phyloP scores from a whole-genome alignment of 495 filamentous ascomycete species.

The Elaphomyces granulatus region DNA sequence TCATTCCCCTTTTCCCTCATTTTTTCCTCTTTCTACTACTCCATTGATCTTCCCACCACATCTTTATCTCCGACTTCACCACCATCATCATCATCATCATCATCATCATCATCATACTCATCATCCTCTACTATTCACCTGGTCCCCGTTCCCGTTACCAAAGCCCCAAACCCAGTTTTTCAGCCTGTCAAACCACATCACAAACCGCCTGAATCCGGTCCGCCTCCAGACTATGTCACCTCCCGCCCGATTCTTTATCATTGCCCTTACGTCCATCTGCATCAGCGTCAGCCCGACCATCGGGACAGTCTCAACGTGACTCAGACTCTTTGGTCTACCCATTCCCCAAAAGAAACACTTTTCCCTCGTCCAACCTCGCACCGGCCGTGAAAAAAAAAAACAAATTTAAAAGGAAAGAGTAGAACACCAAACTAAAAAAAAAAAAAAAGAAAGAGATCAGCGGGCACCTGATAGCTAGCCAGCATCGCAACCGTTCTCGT shows the following conservation, averaged over 20 bases:
- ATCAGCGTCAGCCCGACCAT: slow-evolving; percentile 1
- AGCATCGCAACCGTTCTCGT: too few relatives aligned
- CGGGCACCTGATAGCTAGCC: too few relatives aligned
- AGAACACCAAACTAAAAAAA: too few relatives aligned
- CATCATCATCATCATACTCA: slow-evolving; percentile 5
- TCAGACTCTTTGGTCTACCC: background rate
- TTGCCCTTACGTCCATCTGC: slow-evolving; percentile 2
- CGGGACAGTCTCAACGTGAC: slow-evolving; percentile 3
- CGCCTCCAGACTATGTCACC: slow-evolving; percentile 18
- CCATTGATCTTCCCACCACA: too few relatives aligned
- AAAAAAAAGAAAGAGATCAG: too few relatives aligned
- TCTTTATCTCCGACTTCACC: too few relatives aligned
- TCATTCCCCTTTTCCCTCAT: slow-evolving; percentile 7
- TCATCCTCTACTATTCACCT: slow-evolving; percentile 7
- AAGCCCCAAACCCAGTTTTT: too few relatives aligned
- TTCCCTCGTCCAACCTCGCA: background rate
- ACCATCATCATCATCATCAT: slow-evolving; percentile 9
- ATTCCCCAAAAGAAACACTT: background rate
- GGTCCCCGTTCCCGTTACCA: too few relatives aligned
- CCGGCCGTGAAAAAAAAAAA: too few relatives aligned
- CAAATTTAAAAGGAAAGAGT: too few relatives aligned
- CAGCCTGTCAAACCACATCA: too few relatives aligned
- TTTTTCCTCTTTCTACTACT: slow-evolving; percentile 6
- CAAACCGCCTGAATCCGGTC: too few relatives aligned
- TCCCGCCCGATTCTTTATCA: slow-evolving; percentile 8